Percentiles rank a stretch among this genome's conserved stretches.
Conservation (phyloP, 2,329 filamentous ascomycete species). For the Elsinoe batatas region DNA sequence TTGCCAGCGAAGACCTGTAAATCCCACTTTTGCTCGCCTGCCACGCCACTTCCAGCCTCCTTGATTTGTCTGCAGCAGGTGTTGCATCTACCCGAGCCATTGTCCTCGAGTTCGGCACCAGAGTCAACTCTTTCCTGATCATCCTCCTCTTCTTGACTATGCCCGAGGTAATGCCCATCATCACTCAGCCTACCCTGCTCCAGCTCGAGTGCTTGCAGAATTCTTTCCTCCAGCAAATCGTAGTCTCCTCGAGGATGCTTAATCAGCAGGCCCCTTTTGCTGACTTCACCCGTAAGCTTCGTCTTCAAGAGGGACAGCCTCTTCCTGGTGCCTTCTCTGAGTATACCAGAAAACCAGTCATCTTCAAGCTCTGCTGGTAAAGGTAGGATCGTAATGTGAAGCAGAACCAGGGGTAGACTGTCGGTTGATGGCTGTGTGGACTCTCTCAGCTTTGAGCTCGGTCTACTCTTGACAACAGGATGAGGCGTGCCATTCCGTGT, state of each 20-base stretch:
- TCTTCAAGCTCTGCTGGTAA: constrained; percentile 44
- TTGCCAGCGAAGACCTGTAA: constrained; percentile 92
- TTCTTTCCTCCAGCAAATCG: constrained; percentile 65
- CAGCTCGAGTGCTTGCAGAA: constrained; percentile 65
- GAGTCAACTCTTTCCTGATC: constrained; percentile 27
- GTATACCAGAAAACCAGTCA: constrained; percentile 41
- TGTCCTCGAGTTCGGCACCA: constrained; percentile 22
- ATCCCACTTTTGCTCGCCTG: constrained; percentile 51
- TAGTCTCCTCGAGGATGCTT: constrained; percentile 73
- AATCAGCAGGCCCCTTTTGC: constrained; percentile 63
- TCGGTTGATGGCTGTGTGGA: constrained; percentile 10
- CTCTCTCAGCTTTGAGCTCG: background rate
- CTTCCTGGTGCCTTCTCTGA: constrained; percentile 49
- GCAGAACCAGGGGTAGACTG: constrained; percentile 55
- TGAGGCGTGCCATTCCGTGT: background rate
- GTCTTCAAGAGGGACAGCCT: constrained; percentile 47
- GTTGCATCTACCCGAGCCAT: constrained; percentile 21
- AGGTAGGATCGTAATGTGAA: constrained; percentile 69
- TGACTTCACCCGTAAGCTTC: constrained; percentile 61
- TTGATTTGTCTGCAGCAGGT: constrained; percentile 30
- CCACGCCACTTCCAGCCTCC: constrained; percentile 27
- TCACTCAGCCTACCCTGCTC: constrained; percentile 60
- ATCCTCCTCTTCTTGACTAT: constrained; percentile 31
- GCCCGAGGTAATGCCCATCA: constrained; percentile 62
- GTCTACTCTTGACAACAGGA: background rate